Base-by-base conservation (phyloP, 805 yeast genomes). In the Lipomyces chichibuensis region DNA sequence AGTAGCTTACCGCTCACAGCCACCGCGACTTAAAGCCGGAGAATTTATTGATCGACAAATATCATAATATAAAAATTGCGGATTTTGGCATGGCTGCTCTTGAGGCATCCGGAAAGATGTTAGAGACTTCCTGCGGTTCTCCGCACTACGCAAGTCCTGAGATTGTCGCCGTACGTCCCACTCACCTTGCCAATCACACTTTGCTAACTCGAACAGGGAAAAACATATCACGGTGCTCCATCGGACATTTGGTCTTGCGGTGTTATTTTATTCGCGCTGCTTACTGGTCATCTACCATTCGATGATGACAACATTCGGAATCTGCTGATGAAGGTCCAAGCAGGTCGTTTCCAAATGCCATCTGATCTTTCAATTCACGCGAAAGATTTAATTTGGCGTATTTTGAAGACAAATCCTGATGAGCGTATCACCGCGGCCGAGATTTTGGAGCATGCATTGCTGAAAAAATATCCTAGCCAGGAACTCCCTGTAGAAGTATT, bases 31-130 rank as follows among this genome's bases (percentile, higher is more conserved):
- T 91, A 59, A 81, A 81, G 62, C 80, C 93, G 60, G 98, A 92
- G 76, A 92, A 92, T 76, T 79, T 89, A 64, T 77, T 90, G 57
- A 80, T 92, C 65, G 97, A 92, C 77, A 88, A 89, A 73, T 84
- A 91, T 76, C 86, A 88, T 70, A 92, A 92, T 77, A 93, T 95
- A 77, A 95, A 95, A 78, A 92, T 95, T 72, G 99, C 99, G 9
- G 99, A 95, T 79, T 95, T 95, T 77, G 99, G 99, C 43, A 95
- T 95, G 99, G 99, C 99, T 20, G 98, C 99, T 6, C 81, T 95
- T 57, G 98, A 95, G 77, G 85, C 91, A 37, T 76, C 81, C n/a
- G 94, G 88, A 72, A 87, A 89, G 73, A 80, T 94, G 75, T 82
- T 95, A 65, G 98, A 94, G 77, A 95, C 99, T 3, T 88, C 96